These are phyloP conservation scores for Rhynchosporium agropyri DNA, from an alignment of 2,329 filamentous ascomycete species.

Conservation along the genomic window DNA sequence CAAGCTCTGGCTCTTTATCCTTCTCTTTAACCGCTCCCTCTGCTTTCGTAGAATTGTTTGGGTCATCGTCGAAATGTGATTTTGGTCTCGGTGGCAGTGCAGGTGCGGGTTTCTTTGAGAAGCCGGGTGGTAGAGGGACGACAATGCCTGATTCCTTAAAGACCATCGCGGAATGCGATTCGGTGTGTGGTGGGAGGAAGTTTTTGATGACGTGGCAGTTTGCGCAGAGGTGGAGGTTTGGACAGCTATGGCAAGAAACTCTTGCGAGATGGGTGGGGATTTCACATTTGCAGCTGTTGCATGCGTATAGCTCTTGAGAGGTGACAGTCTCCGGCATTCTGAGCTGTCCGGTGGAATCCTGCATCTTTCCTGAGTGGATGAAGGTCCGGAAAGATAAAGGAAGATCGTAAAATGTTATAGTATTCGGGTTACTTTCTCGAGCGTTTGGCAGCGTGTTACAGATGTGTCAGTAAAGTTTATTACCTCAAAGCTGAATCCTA, in stretches of 20 bases:
- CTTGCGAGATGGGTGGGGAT: constrained; percentile 24
- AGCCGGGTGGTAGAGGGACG: constrained; percentile 25
- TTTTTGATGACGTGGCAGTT: constrained; percentile 36
- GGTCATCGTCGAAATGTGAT: background rate
- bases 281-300: constrained; percentile 20
- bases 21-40: constrained; percentile 8
- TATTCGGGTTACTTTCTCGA: background rate
- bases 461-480: background rate
- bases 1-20: constrained; percentile 19
- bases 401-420: background rate
- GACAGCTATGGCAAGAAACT: constrained; percentile 27
- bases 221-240: constrained; percentile 34
- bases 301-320: constrained; percentile 23
- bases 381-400: background rate
- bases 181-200: constrained; percentile 25
- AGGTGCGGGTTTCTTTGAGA: constrained; percentile 25
- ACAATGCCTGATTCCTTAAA: constrained; percentile 30
- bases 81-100: constrained; percentile 27
- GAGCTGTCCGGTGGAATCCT: background rate
- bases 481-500: background rate
- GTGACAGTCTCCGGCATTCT: constrained; percentile 14
- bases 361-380: background rate
- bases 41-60: background rate
- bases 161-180: constrained; percentile 29
- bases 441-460: constrained; percentile 3